Evolutionary conservation across 208 protist genomes (phyloP).

Genomic region (Trypanosoma cruzi): DNA sequence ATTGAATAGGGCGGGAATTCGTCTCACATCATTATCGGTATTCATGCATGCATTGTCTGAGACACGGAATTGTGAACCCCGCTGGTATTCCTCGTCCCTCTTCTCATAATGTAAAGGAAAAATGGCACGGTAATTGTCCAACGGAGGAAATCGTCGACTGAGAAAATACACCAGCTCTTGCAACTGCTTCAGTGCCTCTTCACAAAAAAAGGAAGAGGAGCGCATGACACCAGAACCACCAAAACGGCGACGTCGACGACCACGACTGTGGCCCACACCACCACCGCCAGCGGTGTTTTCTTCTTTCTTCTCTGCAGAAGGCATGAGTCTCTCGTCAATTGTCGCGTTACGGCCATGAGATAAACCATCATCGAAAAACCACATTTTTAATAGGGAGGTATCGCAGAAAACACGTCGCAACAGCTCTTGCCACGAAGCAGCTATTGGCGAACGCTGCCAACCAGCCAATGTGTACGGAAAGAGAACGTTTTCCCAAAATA

Average conservation of each 20-base stretch:
- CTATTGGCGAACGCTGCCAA: background rate
- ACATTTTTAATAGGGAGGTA: slow-evolving; percentile 15
- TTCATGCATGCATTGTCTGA: background rate
- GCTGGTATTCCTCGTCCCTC: background rate
- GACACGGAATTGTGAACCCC: background rate
- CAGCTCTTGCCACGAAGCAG: slow-evolving; percentile 17
- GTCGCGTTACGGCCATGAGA: background rate
- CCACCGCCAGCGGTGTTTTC: background rate
- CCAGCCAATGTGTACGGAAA: slow-evolving; percentile 2
- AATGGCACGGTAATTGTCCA: background rate
- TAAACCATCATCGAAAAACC: slow-evolving; percentile 10
- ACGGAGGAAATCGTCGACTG: background rate
- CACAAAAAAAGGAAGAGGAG: background rate
- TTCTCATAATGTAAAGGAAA: background rate
- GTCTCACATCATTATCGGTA: background rate
- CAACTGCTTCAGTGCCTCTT: slow-evolving; percentile 20
- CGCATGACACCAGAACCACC: background rate
- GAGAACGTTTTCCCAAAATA: slow-evolving; percentile 9
- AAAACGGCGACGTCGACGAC: background rate
- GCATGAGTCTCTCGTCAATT: background rate
- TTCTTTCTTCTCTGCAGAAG: background rate
- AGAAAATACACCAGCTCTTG: slow-evolving; percentile 22
- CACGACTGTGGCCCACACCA: background rate
- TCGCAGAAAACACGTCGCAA: slow-evolving; percentile 15
- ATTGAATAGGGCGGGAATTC: slow-evolving; percentile 9